Evolutionary conservation across 2,329 filamentous ascomycete genomes (phyloP), one percentile per base, ranked within the genome.

Genomic region (Ophiostoma quercus): DNA sequence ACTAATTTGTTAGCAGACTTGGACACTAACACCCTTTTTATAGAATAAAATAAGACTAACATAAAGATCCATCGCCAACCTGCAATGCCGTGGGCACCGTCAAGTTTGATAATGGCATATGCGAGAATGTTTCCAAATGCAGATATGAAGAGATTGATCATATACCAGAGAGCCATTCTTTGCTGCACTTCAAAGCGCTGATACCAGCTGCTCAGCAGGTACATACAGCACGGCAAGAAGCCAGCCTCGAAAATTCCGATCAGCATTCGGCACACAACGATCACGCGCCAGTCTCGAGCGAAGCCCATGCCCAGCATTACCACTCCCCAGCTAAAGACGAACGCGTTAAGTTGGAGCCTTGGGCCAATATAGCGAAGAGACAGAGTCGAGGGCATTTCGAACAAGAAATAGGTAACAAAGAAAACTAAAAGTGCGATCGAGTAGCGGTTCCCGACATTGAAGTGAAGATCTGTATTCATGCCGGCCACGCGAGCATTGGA

Each of bases 201-300:
- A 74, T 90, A 91, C 88, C 88, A 91, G 74, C 86, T 89, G 0
- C 84, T 86, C 1, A 90, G 80, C 73, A 88, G 88, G 79, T 83
- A 67, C 78, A 83, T 70, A 79, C 88, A 83, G 7, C 84, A 85
- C 2, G 84, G 84, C 73, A 84, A 85, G 0, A 88, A 78, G 3
- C 85, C 85, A 29, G 84, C 80, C 76, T 88, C 86, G 57, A 80
- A 83, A 54, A 87, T 74, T 25, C 86, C 85, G 2, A 88, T 77
- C 19, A 74, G 51, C 73, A 86, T 84, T 75, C 76, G 78, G 66
- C 76, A 73, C 11, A 43, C 72, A 5, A 71, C 68, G 29, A 74
- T 70, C 51, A 47, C 71, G 14, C 68, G 67, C 68, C 71, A 74
- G 25, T 68, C 63, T 11, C 22, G 14, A 25, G 51, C 51, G 12